Conservation (phyloP, 208 protist genomes). For the Plasmodiophora brassicae region DNA sequence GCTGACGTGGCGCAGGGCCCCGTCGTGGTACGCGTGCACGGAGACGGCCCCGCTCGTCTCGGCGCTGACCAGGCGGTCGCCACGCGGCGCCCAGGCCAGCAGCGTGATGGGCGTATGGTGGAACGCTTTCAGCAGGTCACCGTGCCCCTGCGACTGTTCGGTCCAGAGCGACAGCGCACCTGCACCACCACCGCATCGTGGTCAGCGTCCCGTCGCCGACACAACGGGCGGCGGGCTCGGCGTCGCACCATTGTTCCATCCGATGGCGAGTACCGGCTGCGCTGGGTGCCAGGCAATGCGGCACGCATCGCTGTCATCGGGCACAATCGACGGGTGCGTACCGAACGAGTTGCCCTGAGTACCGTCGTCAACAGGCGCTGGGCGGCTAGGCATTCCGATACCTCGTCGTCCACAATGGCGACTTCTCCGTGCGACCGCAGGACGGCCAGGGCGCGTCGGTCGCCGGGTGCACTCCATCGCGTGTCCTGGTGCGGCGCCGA, state of each 20-base stretch:
- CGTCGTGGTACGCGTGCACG: background rate
- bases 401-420: background rate
- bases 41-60: background rate
- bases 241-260: background rate
- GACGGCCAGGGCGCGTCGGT: background rate
- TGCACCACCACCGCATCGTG: too few species aligned
- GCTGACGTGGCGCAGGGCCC: background rate
- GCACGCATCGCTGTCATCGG: background rate
- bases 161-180: too few species aligned
- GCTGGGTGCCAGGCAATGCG: background rate
- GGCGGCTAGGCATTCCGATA: background rate
- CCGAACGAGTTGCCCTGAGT: background rate
- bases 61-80: background rate
- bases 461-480: background rate
- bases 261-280: background rate
- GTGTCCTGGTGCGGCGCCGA: background rate
- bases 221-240: background rate
- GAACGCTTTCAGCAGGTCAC: background rate
- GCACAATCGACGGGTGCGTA: background rate
- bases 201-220: too few species aligned
- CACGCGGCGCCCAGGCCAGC: background rate
- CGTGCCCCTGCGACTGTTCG: background rate
- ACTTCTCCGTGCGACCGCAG: background rate
- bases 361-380: background rate
- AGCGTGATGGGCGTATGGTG: background rate